A percentile compares a stretch with the other conserved stretches of the same genome.
Evolutionary conservation across 805 yeast species (phyloP).

Genomic region (Yarrowia keelungensis): DNA sequence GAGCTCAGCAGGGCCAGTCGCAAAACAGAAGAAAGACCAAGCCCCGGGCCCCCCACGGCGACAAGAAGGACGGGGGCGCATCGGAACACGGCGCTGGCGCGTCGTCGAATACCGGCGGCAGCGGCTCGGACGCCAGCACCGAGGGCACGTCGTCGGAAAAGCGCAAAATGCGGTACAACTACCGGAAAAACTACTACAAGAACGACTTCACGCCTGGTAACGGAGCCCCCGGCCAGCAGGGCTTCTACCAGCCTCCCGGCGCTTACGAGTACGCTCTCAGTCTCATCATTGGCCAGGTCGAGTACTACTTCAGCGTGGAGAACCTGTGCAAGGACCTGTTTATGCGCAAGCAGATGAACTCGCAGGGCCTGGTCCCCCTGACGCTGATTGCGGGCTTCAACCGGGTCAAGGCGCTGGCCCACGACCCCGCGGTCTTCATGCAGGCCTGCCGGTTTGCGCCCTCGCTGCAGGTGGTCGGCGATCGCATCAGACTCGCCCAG

Average conservation of each 20-base stretch:
- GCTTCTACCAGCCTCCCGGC: conserved; percentile 40
- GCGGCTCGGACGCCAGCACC: too few species aligned
- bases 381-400: conserved; percentile 70
- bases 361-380: conserved; percentile 74
- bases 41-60: conserved; percentile 35
- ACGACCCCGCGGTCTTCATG: conserved; percentile 59
- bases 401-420: conserved; percentile 72
- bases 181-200: conserved; percentile 43
- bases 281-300: conserved; percentile 66
- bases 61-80: conserved; percentile 11
- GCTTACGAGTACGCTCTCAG: conserved; percentile 44
- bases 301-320: conserved; percentile 88
- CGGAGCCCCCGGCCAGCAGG: background rate
- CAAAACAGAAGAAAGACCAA: conserved; percentile 18
- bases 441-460: conserved; percentile 63
- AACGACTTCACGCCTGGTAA: conserved; percentile 14
- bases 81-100: background rate
- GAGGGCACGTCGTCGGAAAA: conserved; percentile 9
- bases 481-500: conserved; percentile 65
- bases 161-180: conserved; percentile 40
- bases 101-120: too few species aligned
- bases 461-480: conserved; percentile 60
- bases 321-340: conserved; percentile 85
- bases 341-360: conserved; percentile 81
- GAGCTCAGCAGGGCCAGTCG: background rate